phyloP scores from a whole-genome alignment of 768 basidiomycete genomes.

The Kwoniella europaea region DNA sequence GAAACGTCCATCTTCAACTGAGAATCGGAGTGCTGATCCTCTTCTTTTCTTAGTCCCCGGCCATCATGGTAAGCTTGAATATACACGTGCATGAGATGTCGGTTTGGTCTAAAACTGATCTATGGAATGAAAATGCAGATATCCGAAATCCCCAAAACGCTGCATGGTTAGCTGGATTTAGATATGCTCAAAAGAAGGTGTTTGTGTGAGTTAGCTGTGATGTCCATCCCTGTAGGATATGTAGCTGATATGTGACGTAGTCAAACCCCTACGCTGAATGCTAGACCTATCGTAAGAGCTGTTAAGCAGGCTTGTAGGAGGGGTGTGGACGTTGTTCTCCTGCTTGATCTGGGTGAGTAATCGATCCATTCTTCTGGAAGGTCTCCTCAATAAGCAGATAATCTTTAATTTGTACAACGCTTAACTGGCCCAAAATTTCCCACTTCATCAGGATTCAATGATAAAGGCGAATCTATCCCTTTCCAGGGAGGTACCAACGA shows the following conservation, averaged over 20 bases:
- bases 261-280: slow-evolving; percentile 75
- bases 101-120: slow-evolving; percentile 37
- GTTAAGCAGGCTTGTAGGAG: slow-evolving; percentile 68
- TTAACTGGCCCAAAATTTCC: too few species aligned
- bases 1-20: slow-evolving; percentile 20
- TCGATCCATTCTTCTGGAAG: too few species aligned
- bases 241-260: slow-evolving; percentile 43
- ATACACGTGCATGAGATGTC: neutral
- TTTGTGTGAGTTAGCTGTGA: slow-evolving; percentile 64
- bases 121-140: slow-evolving; percentile 41
- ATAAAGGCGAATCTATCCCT: slow-evolving; percentile 69
- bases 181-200: slow-evolving; percentile 67
- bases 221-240: neutral
- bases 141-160: slow-evolving; percentile 68
- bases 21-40: too few species aligned
- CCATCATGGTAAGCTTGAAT: slow-evolving; percentile 47
- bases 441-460: slow-evolving; percentile 63
- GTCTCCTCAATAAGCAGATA: too few species aligned
- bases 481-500: slow-evolving; percentile 76
- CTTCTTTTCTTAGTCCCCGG: slow-evolving; percentile 61
- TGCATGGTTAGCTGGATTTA: slow-evolving; percentile 71
- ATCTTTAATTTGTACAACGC: too few species aligned
- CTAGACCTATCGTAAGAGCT: slow-evolving; percentile 67
- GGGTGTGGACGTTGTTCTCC: slow-evolving; percentile 68
- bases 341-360: slow-evolving; percentile 66